Conservation (phyloP, 139 green algal species). For the Chlorella sorokiniana region DNA sequence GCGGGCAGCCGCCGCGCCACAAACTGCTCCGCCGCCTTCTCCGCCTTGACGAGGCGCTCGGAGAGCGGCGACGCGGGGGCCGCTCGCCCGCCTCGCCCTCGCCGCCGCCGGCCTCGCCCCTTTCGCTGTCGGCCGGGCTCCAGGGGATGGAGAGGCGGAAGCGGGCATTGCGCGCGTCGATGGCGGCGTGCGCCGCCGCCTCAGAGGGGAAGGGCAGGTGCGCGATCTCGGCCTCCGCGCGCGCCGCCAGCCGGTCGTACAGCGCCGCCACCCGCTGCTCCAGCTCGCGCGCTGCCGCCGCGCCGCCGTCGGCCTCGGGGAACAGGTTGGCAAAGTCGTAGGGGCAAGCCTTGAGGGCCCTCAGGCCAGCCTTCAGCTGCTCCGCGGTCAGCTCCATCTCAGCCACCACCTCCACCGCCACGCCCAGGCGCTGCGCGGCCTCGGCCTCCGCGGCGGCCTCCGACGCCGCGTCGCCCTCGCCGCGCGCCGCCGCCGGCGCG, state of each 20-base stretch:
- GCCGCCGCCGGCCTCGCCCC: neutral
- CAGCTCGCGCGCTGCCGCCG: neutral
- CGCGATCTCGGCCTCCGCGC: slow-evolving; percentile 54
- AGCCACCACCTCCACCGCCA: slow-evolving; percentile 72
- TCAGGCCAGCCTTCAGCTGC: slow-evolving; percentile 74
- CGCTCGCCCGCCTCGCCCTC: neutral
- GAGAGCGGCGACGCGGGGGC: slow-evolving; percentile 4
- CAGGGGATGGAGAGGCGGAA: slow-evolving; percentile 42
- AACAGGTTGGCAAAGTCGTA: slow-evolving; percentile 42
- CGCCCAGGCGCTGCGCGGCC: slow-evolving; percentile 40
- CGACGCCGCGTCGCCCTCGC: neutral
- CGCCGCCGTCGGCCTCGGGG: neutral
- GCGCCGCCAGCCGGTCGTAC: slow-evolving; percentile 42
- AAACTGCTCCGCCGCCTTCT: slow-evolving; percentile 77
- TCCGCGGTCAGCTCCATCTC: slow-evolving; percentile 87
- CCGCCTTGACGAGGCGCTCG: slow-evolving; percentile 65
- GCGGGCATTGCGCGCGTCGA: slow-evolving; percentile 66
- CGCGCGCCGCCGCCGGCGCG: neutral
- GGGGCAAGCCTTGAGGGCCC: slow-evolving; percentile 42
- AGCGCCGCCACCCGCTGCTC: slow-evolving; percentile 38
- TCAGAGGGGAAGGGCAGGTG: slow-evolving; percentile 59
- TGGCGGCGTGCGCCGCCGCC: slow-evolving; percentile 59
- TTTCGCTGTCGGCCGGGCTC: neutral
- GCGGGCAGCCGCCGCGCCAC: slow-evolving; percentile 64
- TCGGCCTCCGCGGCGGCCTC: slow-evolving; percentile 16